Evolutionary conservation across 169 alveolate genomes (phyloP).

Genomic region (Besnoitia besnoiti): DNA sequence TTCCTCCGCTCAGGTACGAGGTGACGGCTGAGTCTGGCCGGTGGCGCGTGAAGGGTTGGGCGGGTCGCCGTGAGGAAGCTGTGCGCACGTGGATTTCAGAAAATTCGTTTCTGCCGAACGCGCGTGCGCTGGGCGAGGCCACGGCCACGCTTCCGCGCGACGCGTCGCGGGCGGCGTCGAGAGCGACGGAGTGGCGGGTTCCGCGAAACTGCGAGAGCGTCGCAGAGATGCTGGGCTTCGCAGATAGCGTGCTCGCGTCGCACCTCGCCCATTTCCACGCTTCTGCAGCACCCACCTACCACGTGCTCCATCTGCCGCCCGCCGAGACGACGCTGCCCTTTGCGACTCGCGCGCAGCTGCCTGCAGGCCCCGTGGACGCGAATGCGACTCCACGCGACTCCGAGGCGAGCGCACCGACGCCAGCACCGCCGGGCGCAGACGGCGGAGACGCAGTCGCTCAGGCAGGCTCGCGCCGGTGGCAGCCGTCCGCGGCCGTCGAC

Average conservation of each 20-base stretch:
- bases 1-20: neutral
- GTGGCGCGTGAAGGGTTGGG: neutral
- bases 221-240: constrained; percentile 31
- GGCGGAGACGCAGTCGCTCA: neutral
- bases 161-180: no score
- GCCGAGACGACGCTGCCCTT: neutral
- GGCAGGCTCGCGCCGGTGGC: neutral
- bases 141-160: no score
- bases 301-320: neutral
- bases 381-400: no score
- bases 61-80: constrained; percentile 28
- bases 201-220: neutral
- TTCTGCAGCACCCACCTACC: neutral
- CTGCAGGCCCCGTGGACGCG: neutral
- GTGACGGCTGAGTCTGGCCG: constrained; percentile 1
- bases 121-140: no score
- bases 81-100: constrained; percentile 7
- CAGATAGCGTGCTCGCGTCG: neutral
- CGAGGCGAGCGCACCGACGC: no score
- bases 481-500: neutral
- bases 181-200: neutral
- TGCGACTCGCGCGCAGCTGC: neutral
- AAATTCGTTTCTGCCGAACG: neutral
- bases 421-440: neutral
- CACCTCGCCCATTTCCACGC: neutral